A percentile compares a stretch with the other conserved stretches of the same genome.
Conservation (phyloP, 2,329 filamentous ascomycete genomes). For the Huntiella abstrusa region DNA sequence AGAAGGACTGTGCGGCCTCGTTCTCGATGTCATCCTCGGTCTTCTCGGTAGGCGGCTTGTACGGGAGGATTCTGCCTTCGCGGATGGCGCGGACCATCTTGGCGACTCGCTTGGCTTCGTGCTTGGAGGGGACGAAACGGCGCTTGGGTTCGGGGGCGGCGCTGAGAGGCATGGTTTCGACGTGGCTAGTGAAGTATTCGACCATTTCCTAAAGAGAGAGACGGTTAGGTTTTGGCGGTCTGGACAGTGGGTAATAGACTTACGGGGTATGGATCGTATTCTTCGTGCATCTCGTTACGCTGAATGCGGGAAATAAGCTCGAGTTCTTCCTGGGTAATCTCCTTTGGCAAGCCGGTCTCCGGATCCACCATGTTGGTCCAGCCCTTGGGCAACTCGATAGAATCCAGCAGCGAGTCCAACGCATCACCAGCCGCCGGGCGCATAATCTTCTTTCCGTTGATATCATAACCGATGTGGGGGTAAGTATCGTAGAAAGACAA, state of each 20-base stretch:
- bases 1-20: constrained; percentile 46
- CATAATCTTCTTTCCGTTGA: constrained; percentile 97
- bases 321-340: constrained; percentile 72
- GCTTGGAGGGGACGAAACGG: constrained; percentile 87
- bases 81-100: constrained; percentile 92
- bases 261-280: constrained; percentile 84
- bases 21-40: constrained; percentile 49
- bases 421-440: constrained; percentile 86
- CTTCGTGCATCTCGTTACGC: constrained; percentile 69
- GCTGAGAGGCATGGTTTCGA: constrained; percentile 87
- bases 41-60: constrained; percentile 51
- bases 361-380: constrained; percentile 95
- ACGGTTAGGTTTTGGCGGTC: background rate
- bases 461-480: constrained; percentile 95
- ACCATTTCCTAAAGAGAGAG: constrained; percentile 46
- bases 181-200: constrained; percentile 80
- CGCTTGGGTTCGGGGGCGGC: constrained; percentile 91
- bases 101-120: constrained; percentile 90
- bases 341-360: constrained; percentile 77
- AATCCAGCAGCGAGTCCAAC: constrained; percentile 81
- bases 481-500: constrained; percentile 93
- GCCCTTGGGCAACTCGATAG: constrained; percentile 89
- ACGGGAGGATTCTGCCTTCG: constrained; percentile 83
- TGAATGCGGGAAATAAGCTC: constrained; percentile 78
- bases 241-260: constrained; percentile 15